Percentiles rank a stretch among this genome's conserved stretches.
phyloP scores from a whole-genome alignment of 805 yeast genomes.

The Schizosaccharomyces octosporus region DNA sequence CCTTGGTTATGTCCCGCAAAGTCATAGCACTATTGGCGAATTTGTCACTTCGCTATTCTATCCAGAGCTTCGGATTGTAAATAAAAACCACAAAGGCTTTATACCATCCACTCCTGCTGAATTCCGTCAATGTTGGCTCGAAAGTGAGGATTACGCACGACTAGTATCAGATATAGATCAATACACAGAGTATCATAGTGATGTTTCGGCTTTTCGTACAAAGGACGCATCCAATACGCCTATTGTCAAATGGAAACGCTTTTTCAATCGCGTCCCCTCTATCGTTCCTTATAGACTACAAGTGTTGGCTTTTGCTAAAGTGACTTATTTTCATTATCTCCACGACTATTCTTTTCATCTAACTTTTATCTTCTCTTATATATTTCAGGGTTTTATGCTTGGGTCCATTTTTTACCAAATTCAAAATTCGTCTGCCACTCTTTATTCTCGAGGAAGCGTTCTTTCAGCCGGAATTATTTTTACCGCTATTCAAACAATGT shows the following conservation, averaged over 20 bases:
- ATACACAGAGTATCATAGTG: slow-evolving; percentile 9
- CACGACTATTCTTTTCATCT: not conserved
- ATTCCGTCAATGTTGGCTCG: slow-evolving; percentile 23
- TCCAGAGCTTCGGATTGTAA: slow-evolving; percentile 25
- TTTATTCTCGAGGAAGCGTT: slow-evolving; percentile 39
- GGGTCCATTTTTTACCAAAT: slow-evolving; percentile 40
- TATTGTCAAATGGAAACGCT: slow-evolving; percentile 12
- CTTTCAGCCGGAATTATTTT: slow-evolving; percentile 23
- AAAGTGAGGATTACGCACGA: slow-evolving; percentile 19
- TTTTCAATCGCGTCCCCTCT: slow-evolving; percentile 17
- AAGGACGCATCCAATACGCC: slow-evolving; percentile 17
- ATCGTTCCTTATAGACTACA: slow-evolving; percentile 25
- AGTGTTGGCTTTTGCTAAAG: slow-evolving; percentile 10
- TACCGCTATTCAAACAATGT: slow-evolving; percentile 33
- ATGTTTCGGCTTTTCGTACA: slow-evolving; percentile 10
- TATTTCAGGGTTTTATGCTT: slow-evolving; percentile 30
- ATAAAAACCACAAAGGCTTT: slow-evolving; percentile 20
- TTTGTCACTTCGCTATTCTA: slow-evolving; percentile 31
- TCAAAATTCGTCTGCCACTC: slow-evolving; percentile 26
- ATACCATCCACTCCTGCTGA: slow-evolving; percentile 31
- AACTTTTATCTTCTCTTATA: slow-evolving; percentile 2
- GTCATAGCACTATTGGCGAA: slow-evolving; percentile 36
- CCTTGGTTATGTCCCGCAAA: slow-evolving; percentile 34
- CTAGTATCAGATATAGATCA: slow-evolving; percentile 23
- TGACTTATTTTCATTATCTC: not conserved